These are phyloP conservation scores for Fusarium sp. DNA, from an alignment of 2,329 filamentous ascomycete genomes.

Conservation along the genomic window DNA sequence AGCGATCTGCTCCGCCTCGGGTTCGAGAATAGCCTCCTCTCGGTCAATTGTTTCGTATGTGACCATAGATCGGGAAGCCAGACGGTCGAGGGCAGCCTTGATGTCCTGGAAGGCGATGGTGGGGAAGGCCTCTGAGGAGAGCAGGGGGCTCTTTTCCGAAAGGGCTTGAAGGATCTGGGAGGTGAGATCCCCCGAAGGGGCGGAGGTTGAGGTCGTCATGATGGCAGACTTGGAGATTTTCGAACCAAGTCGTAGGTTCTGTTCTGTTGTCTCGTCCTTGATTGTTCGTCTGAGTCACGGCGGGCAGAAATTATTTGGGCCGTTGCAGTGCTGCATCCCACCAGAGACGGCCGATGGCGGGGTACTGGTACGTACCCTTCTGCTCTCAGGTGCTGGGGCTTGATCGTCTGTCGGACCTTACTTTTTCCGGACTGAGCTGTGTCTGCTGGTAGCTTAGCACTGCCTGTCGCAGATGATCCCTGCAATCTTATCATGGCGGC, in stretches of 20 bases:
- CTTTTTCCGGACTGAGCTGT: slow-evolving; percentile 24
- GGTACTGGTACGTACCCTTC: slow-evolving; percentile 38
- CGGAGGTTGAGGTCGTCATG: slow-evolving; percentile 58
- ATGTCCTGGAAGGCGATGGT: slow-evolving; percentile 73
- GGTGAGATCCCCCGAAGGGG: slow-evolving; percentile 67
- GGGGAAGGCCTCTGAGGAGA: slow-evolving; percentile 78
- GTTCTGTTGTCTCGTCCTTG: slow-evolving; percentile 23
- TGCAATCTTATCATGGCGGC: slow-evolving; percentile 44
- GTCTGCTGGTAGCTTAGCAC: slow-evolving; percentile 5
- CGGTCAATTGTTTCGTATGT: slow-evolving; percentile 84
- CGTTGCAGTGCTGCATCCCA: slow-evolving; percentile 33
- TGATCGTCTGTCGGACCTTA: slow-evolving; percentile 17
- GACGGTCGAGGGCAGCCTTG: slow-evolving; percentile 89
- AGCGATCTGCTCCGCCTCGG: slow-evolving; percentile 78
- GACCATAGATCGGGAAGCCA: slow-evolving; percentile 87
- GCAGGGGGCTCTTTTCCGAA: slow-evolving; percentile 70
- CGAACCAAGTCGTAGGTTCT: slow-evolving; percentile 20
- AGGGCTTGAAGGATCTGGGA: slow-evolving; percentile 74
- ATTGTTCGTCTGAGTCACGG: slow-evolving; percentile 44
- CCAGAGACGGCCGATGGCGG: slow-evolving; percentile 40
- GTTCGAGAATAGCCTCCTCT: slow-evolving; percentile 80
- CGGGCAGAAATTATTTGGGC: slow-evolving; percentile 45
- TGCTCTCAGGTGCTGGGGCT: background rate
- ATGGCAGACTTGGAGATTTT: slow-evolving; percentile 31
- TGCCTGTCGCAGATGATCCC: slow-evolving; percentile 34